Percentiles rank a stretch among this genome's conserved stretches.
Conservation (phyloP, 257 asterid genomes). For the Cordia subcordata region DNA sequence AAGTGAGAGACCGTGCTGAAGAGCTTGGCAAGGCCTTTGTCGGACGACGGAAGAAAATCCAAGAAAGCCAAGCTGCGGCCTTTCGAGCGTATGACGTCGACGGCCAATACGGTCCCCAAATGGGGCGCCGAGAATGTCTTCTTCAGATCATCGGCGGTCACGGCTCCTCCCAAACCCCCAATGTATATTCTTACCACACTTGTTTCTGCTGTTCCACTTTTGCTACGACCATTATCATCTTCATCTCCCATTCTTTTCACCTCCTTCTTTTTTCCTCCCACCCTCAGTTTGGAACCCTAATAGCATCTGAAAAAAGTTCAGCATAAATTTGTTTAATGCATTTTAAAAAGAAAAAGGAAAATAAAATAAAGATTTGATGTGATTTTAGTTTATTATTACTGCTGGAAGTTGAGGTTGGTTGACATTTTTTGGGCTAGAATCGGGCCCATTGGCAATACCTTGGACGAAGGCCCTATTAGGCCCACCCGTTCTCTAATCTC, state of each 20-base stretch:
- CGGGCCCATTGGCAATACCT: no score
- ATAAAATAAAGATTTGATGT: no score
- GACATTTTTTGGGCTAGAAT: no score
- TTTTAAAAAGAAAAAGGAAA: no score
- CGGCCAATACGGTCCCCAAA: slow-evolving; percentile 63
- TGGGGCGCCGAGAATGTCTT: slow-evolving; percentile 73
- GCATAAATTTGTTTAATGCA: not conserved
- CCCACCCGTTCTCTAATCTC: no score
- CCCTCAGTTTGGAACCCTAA: not conserved
- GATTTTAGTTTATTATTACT: no score
- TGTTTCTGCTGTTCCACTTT: not conserved
- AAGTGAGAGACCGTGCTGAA: slow-evolving; percentile 67
- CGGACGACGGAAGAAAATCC: slow-evolving; percentile 73
- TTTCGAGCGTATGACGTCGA: slow-evolving; percentile 70
- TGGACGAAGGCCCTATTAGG: no score
- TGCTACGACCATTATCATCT: not conserved
- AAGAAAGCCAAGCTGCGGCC: slow-evolving; percentile 84
- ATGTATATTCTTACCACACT: slow-evolving; percentile 48
- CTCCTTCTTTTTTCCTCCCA: not conserved
- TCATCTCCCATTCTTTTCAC: slow-evolving; percentile 11
- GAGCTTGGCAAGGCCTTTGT: slow-evolving; percentile 79
- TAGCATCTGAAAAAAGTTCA: not conserved
- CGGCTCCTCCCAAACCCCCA: slow-evolving; percentile 73
- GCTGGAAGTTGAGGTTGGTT: no score
- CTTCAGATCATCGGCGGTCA: slow-evolving; percentile 53